Conservation (phyloP, 345 rosid species). For the Rhodomyrtus tomentosa region DNA sequence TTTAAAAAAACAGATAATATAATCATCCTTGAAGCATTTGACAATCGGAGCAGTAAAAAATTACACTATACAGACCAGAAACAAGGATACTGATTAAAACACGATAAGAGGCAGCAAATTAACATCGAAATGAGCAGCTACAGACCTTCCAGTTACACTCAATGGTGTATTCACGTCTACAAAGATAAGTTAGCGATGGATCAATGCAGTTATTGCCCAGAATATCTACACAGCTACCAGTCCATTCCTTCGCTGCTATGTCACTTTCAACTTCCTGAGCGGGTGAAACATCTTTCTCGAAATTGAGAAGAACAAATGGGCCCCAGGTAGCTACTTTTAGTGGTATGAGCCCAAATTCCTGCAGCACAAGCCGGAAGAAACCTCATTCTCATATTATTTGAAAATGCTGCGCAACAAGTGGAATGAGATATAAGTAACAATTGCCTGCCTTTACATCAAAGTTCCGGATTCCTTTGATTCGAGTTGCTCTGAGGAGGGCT, state of each 20-base stretch:
- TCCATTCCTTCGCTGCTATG: conserved; percentile 57
- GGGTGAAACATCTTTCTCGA: conserved; percentile 15
- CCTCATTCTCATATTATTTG: conserved; percentile 4
- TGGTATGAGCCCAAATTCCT: conserved; percentile 81
- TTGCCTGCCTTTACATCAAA: conserved; percentile 44
- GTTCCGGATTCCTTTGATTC: conserved; percentile 50
- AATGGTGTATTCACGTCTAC: conserved; percentile 66
- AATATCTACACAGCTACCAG: conserved; percentile 53
- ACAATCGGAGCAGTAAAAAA: neutral
- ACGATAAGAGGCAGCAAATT: neutral
- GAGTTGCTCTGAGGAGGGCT: conserved; percentile 72
- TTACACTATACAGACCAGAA: neutral
- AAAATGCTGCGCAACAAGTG: neutral
- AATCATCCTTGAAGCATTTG: neutral
- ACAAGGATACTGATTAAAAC: neutral
- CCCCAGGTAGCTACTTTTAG: conserved; percentile 72
- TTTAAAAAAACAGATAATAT: neutral
- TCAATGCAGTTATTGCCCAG: conserved; percentile 52
- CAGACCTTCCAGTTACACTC: conserved; percentile 92
- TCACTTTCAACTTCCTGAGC: conserved; percentile 13
- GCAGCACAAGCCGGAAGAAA: conserved; percentile 9
- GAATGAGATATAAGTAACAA: neutral
- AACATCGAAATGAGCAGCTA: neutral
- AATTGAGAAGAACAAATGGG: conserved; percentile 75
- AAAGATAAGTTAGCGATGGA: conserved; percentile 40